A percentile compares a stretch with the other conserved stretches of the same genome.
phyloP scores from a whole-genome alignment of 140 eudicot species.

The Bidens hawaiensis region DNA sequence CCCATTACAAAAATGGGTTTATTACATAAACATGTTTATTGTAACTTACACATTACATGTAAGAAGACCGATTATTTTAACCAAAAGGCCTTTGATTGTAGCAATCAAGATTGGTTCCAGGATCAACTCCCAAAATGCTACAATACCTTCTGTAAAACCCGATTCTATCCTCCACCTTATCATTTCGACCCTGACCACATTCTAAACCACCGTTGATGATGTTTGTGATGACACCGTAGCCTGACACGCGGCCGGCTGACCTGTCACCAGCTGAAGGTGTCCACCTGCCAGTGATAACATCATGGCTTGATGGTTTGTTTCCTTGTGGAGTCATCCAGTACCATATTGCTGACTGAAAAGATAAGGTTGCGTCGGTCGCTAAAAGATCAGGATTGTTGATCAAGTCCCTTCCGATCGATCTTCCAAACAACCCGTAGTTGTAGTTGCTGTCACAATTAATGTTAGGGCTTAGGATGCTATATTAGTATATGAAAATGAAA shows the following conservation, averaged over 20 bases:
- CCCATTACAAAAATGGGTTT: slow-evolving; percentile 6
- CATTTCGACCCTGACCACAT: slow-evolving; percentile 34
- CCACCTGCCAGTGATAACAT: slow-evolving; percentile 46
- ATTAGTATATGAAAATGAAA: neutral
- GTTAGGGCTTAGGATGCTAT: neutral
- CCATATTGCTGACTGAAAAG: slow-evolving; percentile 54
- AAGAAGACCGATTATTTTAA: neutral
- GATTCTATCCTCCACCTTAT: slow-evolving; percentile 29
- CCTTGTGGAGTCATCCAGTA: slow-evolving; percentile 52
- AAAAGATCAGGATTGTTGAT: slow-evolving; percentile 48
- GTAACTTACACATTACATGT: no score
- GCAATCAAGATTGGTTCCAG: slow-evolving; percentile 33
- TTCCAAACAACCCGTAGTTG: slow-evolving; percentile 49
- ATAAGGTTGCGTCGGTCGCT: slow-evolving; percentile 36
- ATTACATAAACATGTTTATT: neutral
- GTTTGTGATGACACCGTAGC: slow-evolving; percentile 56
- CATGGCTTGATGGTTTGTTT: slow-evolving; percentile 56
- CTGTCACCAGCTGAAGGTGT: slow-evolving; percentile 44
- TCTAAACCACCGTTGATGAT: slow-evolving; percentile 56
- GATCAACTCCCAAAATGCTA: slow-evolving; percentile 19
- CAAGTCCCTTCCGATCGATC: slow-evolving; percentile 30
- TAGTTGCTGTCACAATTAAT: slow-evolving; percentile 38
- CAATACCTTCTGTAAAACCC: slow-evolving; percentile 46
- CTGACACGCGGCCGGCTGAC: slow-evolving; percentile 46
- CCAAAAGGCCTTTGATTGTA: slow-evolving; percentile 42